These are phyloP conservation scores for Pelargonium australe DNA, from an alignment of 441 rosid genomes.

Conservation along the genomic window DNA sequence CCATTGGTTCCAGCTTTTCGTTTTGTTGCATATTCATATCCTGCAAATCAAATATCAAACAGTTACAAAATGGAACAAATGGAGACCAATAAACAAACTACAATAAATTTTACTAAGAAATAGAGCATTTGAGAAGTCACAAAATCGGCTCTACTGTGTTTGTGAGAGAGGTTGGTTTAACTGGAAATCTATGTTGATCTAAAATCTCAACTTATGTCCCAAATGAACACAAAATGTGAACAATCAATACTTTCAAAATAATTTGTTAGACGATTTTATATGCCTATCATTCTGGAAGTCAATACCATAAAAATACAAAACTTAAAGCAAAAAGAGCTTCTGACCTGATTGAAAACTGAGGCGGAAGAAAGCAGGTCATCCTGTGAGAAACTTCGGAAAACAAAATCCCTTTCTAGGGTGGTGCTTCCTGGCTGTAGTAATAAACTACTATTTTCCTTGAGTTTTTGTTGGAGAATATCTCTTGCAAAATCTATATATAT, in stretches of 20 bases:
- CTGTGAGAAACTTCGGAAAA: slow-evolving; percentile 31
- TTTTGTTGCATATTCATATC: slow-evolving; percentile 32
- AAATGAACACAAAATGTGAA: neutral
- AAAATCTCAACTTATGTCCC: too few relatives aligned
- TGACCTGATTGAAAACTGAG: slow-evolving; percentile 42
- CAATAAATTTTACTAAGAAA: too few relatives aligned
- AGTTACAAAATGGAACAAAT: neutral
- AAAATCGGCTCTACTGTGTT: too few relatives aligned
- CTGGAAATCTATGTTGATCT: too few relatives aligned
- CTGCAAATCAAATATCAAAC: slow-evolving; percentile 32
- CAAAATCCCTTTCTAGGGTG: slow-evolving; percentile 15
- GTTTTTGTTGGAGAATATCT: slow-evolving; percentile 28
- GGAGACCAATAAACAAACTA: neutral
- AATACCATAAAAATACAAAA: slow-evolving; percentile 6
- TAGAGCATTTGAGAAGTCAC: too few relatives aligned
- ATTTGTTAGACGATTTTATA: neutral
- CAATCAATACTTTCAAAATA: neutral
- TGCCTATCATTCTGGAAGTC: neutral
- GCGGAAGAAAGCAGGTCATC: slow-evolving; percentile 29
- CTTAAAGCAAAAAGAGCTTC: slow-evolving; percentile 6
- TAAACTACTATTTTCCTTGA: slow-evolving; percentile 21
- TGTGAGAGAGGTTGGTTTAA: too few relatives aligned
- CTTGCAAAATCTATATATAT: slow-evolving; percentile 39
- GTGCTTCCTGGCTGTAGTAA: slow-evolving; percentile 21
- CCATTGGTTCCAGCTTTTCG: slow-evolving; percentile 20